Percentiles rank a stretch among this genome's conserved stretches.
Conservation (phyloP, 106 monocot species). For the Apostasia shenzhenica region DNA sequence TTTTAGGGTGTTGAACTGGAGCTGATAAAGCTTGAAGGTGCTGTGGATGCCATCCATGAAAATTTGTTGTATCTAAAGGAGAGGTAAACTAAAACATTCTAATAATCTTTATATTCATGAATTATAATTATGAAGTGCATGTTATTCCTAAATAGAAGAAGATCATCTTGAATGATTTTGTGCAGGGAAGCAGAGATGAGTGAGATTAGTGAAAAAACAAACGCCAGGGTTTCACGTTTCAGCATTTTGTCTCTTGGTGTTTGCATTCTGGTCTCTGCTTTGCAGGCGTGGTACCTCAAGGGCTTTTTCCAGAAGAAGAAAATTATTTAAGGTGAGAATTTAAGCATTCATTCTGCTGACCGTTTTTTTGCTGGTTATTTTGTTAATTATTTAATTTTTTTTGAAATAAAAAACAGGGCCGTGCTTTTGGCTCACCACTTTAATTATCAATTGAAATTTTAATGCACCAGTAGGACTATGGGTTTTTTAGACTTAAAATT, state of each 20-base stretch:
- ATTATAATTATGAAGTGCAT: too few relatives aligned
- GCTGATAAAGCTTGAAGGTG: slow-evolving; percentile 13
- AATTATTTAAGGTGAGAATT: slow-evolving; percentile 16
- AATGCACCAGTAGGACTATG: too few relatives aligned
- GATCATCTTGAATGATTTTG: too few relatives aligned
- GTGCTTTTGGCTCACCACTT: too few relatives aligned
- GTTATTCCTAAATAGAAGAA: too few relatives aligned
- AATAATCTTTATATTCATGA: too few relatives aligned
- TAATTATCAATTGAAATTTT: too few relatives aligned
- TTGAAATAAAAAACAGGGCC: too few relatives aligned
- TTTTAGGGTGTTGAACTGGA: slow-evolving; percentile 19
- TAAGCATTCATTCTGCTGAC: too few relatives aligned
- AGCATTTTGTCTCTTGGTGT: slow-evolving; percentile 42
- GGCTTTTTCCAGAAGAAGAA: slow-evolving; percentile 32
- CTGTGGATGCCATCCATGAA: slow-evolving; percentile 17
- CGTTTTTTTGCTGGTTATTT: too few relatives aligned
- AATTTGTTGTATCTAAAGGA: slow-evolving; percentile 13
- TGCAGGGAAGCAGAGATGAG: slow-evolving; percentile 56
- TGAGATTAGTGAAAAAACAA: slow-evolving; percentile 35
- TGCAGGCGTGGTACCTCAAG: slow-evolving; percentile 39
- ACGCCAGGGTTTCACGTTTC: slow-evolving; percentile 33
- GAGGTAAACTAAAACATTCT: background rate
- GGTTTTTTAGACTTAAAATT: too few relatives aligned
- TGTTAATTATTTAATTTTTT: too few relatives aligned
- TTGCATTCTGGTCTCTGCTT: slow-evolving; percentile 28